Base-by-base conservation (phyloP, 306 rosid genomes). In the Cucumis sativus region DNA sequence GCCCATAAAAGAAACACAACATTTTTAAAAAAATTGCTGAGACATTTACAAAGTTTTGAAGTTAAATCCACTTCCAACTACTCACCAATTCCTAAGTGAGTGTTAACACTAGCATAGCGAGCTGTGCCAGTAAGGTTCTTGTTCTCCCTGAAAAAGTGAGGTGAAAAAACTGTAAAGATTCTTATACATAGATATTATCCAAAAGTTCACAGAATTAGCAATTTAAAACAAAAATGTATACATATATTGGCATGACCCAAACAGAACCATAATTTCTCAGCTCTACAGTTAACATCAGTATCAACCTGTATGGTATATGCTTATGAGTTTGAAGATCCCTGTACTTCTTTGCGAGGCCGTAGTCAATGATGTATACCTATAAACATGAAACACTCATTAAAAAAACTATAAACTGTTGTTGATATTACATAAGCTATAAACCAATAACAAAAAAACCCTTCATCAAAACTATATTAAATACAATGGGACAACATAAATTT, bases 121-220 rank as follows among this genome's bases (percentile, higher is more conserved):
- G 99, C 99, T 79, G 99, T 96, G 81, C 99, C 99, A 3, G 99
- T 96, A 75, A 96, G 98, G 83, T 96, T 96, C 89, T 96, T 96
- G 90, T 96, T 96, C 82, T 96, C 99, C 86, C 99, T 92, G 74
- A 28, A 78, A 33, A 52, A 39, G 75, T 39, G 30, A 52, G 61
- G 58, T 8, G 65, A 51, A 63, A 77, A 77, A 80, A 54, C 72
- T 13, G 51, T 64, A 28, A 63, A 9, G 15, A 77, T 28, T 47
- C 69, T 28, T 61, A 10, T 10, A 18, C 5, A 21, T 23, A 62
- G 33, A 66, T 39, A 66, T 40, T 20, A 77, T 39, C 35, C 9
- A 15, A 43, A 76, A 20, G 28, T 14, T 61, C 66, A 20, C 14
- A 41, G n/a, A 68, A 43, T 43, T 68, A 43, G 56, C 37, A 68